These are phyloP conservation scores for Boletus speciosus DNA, from an alignment of 768 basidiomycete species.

Conservation along the genomic window DNA sequence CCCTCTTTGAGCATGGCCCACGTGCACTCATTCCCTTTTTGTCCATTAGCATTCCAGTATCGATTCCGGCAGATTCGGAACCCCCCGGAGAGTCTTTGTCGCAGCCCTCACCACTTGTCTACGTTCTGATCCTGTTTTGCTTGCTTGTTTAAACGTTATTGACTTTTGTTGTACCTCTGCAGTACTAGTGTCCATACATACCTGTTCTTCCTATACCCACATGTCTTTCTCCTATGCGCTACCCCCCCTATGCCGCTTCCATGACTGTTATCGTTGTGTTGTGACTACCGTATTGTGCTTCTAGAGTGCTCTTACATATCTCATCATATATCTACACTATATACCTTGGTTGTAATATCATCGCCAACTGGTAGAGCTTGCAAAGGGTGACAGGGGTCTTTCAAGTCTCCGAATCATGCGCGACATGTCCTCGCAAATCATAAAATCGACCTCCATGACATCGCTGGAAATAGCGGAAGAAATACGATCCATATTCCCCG, in stretches of 20 bases:
- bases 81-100: constrained; percentile 38
- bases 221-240: constrained; percentile 16
- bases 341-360: constrained; percentile 14
- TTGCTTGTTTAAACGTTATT: constrained; percentile 17
- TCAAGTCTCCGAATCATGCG: no score
- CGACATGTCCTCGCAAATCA: not conserved
- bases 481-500: constrained; percentile 65
- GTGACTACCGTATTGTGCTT: constrained; percentile 26
- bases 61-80: constrained; percentile 52
- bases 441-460: constrained; percentile 44
- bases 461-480: constrained; percentile 77
- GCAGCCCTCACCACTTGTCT: constrained; percentile 51
- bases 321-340: constrained; percentile 19
- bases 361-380: not conserved
- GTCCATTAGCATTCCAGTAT: constrained; percentile 55
- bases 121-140: constrained; percentile 45
- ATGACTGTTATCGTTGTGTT: constrained; percentile 9
- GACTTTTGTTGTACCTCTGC: constrained; percentile 21
- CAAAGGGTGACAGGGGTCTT: not conserved
- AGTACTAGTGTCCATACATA: constrained; percentile 11
- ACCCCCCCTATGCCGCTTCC: constrained; percentile 11
- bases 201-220: constrained; percentile 18
- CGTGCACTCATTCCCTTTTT: constrained; percentile 2
- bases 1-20: not conserved
- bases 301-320: constrained; percentile 14